Conservation (phyloP, 1,284 basidiomycete species). For the Ceratobasidium sp. region DNA sequence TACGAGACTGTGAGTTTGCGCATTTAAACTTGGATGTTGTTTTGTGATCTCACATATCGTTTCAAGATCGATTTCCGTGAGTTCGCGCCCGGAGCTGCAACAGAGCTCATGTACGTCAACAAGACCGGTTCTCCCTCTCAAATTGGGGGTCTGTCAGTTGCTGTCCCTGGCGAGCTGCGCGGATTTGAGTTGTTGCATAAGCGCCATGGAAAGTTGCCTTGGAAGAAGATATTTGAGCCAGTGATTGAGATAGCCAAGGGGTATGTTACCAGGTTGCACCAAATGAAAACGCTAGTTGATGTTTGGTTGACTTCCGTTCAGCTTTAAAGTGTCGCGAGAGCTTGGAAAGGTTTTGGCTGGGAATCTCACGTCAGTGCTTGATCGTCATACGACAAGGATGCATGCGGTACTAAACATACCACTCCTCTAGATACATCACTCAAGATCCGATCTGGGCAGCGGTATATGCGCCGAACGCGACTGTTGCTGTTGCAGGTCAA, state of each 20-base stretch:
- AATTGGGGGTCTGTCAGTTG: constrained; percentile 27
- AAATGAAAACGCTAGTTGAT: neutral
- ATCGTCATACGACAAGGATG: neutral
- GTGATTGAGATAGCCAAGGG: constrained; percentile 24
- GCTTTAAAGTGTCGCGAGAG: constrained; percentile 26
- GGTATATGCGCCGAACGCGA: constrained; percentile 39
- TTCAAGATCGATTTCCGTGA: constrained; percentile 33
- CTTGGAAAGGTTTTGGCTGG: constrained; percentile 30
- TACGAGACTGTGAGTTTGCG: constrained; percentile 16
- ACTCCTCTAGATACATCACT: constrained; percentile 10
- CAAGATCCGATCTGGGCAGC: constrained; percentile 32
- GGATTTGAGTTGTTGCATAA: constrained; percentile 28
- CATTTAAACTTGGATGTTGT: neutral
- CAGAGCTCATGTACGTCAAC: constrained; percentile 39
- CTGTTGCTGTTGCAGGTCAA: constrained; percentile 24
- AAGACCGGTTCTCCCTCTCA: constrained; percentile 36
- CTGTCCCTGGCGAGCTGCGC: constrained; percentile 32
- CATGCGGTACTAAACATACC: neutral
- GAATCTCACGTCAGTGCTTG: constrained; percentile 16
- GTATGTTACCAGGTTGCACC: neutral
- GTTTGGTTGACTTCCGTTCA: neutral
- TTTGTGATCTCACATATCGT: neutral
- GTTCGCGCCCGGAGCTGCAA: constrained; percentile 18
- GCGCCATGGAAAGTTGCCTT: constrained; percentile 30
- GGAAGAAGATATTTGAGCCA: constrained; percentile 32